Evolutionary conservation across 805 yeast species (phyloP), one percentile per base, ranked within the genome.

Genomic region (Kazachstania kunashirensis): DNA sequence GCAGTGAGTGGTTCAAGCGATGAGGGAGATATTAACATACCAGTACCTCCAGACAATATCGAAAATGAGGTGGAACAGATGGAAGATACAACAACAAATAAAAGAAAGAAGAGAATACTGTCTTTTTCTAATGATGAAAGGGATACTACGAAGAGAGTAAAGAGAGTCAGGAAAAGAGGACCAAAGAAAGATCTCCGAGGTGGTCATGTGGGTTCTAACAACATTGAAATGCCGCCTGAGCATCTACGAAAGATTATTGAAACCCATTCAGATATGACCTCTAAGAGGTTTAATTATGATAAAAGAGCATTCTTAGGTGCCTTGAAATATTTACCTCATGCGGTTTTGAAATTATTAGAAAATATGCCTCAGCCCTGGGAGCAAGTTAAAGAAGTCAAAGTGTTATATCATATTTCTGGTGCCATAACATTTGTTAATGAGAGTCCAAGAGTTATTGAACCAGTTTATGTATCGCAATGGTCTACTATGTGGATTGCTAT

Each of bases 291-390:
- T 33, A 78, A 89, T 15, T 73, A 81, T 10, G 96, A 89, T 50
- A 88, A 86, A 53, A 67, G 89, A 41, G 76, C 95, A 0, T 86
- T 84, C 50, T 61, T 94, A 18, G 96, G 96, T 2, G 88, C 97
- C 1, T 66, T 92, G 39, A 89, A 86, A 60, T 94, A 81, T 62
- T 73, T 94, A 79, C 99, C 99, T 0, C 97, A 89, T 61, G 96
- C 98, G 0, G 73, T 86, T 3, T 59, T 86, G 46, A 92, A 92
- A 57, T 68, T 92, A 27, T 53, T 92, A 27, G 98, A 92, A 51
- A 86, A 85, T 52, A 89, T 92, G 89, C 99, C 99, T 0, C 95
- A 86, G 55, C 99, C 99, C 1, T 92, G 99, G 99, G 97, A 92
- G 56, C 73, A 75, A 36, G 64, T 71, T 2, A 83, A 83, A 43